These are phyloP conservation scores for Hortiboletus flavorubellus DNA, from an alignment of 768 basidiomycete genomes.

Conservation along the genomic window DNA sequence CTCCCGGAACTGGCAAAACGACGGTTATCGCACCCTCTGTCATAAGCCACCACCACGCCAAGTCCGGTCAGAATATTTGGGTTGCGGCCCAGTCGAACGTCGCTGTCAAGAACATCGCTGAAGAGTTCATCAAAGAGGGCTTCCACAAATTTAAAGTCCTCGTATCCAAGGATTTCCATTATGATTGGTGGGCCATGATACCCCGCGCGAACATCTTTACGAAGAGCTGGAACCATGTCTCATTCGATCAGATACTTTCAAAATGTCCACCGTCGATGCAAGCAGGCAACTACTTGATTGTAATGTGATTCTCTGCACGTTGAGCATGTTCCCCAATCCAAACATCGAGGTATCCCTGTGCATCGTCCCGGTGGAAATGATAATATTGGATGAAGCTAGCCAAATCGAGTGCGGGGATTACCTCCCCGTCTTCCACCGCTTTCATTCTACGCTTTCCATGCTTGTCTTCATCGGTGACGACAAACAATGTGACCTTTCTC, in stretches of 20 bases:
- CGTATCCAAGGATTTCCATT: conserved; percentile 45
- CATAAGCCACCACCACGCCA: conserved; percentile 17
- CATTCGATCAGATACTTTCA: conserved; percentile 37
- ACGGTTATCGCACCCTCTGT: conserved; percentile 40
- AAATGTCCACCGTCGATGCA: conserved; percentile 10
- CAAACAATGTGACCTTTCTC: conserved; percentile 32
- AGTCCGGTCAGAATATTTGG: conserved; percentile 29
- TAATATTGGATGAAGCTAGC: conserved; percentile 48
- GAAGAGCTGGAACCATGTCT: conserved; percentile 31
- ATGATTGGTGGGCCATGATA: conserved; percentile 37
- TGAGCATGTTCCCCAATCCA: conserved; percentile 43
- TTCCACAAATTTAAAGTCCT: conserved; percentile 38
- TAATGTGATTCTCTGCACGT: conserved; percentile 44
- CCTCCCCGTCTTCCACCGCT: conserved; percentile 33
- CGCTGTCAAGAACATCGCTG: conserved; percentile 52
- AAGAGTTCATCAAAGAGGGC: conserved; percentile 35
- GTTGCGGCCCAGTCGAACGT: conserved; percentile 49
- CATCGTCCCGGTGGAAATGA: conserved; percentile 33
- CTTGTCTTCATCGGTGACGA: conserved; percentile 40
- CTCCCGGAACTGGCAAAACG: conserved; percentile 46
- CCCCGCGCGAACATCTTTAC: conserved; percentile 42
- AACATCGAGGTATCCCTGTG: conserved; percentile 12
- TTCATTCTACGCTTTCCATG: conserved; percentile 27
- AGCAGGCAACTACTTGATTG: conserved; percentile 26
- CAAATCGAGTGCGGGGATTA: conserved; percentile 44